Base-by-base conservation (phyloP, 2,329 filamentous ascomycete genomes). In the Colletotrichum cereale region DNA sequence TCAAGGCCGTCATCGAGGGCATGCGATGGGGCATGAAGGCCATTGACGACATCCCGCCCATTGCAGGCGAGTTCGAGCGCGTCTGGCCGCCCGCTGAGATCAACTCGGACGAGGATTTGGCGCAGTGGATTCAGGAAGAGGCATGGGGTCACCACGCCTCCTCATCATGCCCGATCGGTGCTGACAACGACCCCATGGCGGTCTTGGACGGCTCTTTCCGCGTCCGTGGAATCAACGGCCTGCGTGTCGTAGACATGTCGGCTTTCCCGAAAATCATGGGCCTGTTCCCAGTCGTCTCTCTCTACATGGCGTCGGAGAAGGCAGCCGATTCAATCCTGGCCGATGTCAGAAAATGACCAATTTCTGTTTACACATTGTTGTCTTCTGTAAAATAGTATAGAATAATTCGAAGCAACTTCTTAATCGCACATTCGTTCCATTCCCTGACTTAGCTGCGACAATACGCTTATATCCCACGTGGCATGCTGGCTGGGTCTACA, bases 161-260 rank as follows among this genome's bases (percentile, higher is more conserved):
- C 0, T 86, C 85, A 31, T 87, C 87, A 0, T 86, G 83, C 58
- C 82, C 86, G 0, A 90, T 91, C 74, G 89, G 89, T 1, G 80
- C 82, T 0, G 85, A 91, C 75, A 78, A 82, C 1, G 84, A 86
- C 42, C 42, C 26, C 80, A 80, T 14, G 87, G 89, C 2, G 77
- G 42, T 47, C 18, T 47, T 91, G 53, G 87, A 91, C 75, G 82
- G 81, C 0, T 80, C 85, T 57, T 89, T 90, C 77, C 82, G 84
- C 21, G 88, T 91, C 2, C 81, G 85, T 31, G 88, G 87, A 0
- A 84, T 89, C 0, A 76, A 82, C 1, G 84, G 84, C 0, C 79
- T 91, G 53, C 81, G 89, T 3, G 88, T 90, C 4, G 88, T 91
- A 1, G 89, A 91, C 80, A 88, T 87, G 0, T 86, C 83, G 24